Evolutionary conservation across 176 grass and related monocot species (phyloP).

Genomic region (Triticum monococcum): DNA sequence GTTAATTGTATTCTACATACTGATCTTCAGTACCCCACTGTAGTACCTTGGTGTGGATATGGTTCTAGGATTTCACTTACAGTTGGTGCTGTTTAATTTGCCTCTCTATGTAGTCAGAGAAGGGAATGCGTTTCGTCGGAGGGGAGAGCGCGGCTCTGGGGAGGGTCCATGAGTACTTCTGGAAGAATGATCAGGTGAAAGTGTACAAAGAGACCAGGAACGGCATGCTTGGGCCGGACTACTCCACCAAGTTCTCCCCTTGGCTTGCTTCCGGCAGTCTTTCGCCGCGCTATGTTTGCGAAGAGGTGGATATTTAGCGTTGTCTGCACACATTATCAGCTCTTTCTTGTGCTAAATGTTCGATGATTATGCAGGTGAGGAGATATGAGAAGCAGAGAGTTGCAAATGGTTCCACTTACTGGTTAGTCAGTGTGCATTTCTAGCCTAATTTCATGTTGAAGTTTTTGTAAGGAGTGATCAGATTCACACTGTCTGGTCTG

Average conservation of each 20-base stretch:
- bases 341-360: neutral
- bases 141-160: conserved; percentile 70
- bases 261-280: conserved; percentile 88
- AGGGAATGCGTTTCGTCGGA: conserved; percentile 74
- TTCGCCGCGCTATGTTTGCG: conserved; percentile 73
- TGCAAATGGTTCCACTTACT: conserved; percentile 96
- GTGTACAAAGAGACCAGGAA: conserved; percentile 93
- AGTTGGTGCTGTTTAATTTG: neutral
- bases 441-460: neutral
- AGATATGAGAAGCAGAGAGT: conserved; percentile 89
- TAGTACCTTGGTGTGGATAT: neutral
- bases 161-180: conserved; percentile 86
- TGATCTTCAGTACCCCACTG: neutral
- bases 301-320: conserved; percentile 51
- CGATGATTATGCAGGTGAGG: conserved; percentile 45
- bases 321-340: neutral
- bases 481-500: neutral
- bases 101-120: conserved; percentile 47
- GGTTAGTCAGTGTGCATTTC: conserved; percentile 66
- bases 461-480: neutral
- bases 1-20: neutral
- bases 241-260: conserved; percentile 90
- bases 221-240: conserved; percentile 89
- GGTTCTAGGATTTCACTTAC: conserved; percentile 6
- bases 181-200: conserved; percentile 86